Conservation (phyloP, 257 asterid species). For the Nicotiana noctiflora region DNA sequence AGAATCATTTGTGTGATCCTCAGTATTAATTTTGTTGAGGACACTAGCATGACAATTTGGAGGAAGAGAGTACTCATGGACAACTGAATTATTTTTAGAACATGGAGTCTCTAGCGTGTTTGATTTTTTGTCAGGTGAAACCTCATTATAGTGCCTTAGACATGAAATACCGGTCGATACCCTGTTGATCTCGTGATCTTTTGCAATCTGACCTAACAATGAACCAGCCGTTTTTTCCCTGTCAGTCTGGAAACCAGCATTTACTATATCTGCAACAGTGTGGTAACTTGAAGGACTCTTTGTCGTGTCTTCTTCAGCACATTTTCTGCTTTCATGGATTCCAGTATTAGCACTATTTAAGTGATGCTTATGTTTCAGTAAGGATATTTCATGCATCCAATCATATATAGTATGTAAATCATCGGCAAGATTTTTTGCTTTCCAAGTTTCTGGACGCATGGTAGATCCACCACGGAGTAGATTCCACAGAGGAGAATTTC, state of each 20-base stretch:
- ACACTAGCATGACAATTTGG: slow-evolving; percentile 19
- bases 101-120: slow-evolving; percentile 17
- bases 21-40: slow-evolving; percentile 14
- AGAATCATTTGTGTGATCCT: slow-evolving; percentile 9
- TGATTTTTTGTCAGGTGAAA: slow-evolving; percentile 17
- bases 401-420: slow-evolving; percentile 27
- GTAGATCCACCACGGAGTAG: slow-evolving; percentile 24
- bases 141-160: slow-evolving; percentile 18
- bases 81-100: slow-evolving; percentile 18
- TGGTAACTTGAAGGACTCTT: slow-evolving; percentile 18
- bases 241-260: slow-evolving; percentile 23
- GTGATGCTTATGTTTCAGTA: slow-evolving; percentile 22
- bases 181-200: slow-evolving; percentile 12
- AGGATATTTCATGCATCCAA: slow-evolving; percentile 48
- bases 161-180: slow-evolving; percentile 17
- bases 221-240: slow-evolving; percentile 15
- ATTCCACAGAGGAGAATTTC: slow-evolving; percentile 30
- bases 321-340: slow-evolving; percentile 17
- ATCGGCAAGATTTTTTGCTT: slow-evolving; percentile 16
- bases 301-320: neutral
- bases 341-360: slow-evolving; percentile 17
- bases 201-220: slow-evolving; percentile 15
- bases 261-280: slow-evolving; percentile 17
- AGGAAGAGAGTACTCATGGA: slow-evolving; percentile 17
- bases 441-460: slow-evolving; percentile 15